Base-by-base conservation (phyloP, 2,329 filamentous ascomycete genomes). In the Paracoccidioides lutzii region DNA sequence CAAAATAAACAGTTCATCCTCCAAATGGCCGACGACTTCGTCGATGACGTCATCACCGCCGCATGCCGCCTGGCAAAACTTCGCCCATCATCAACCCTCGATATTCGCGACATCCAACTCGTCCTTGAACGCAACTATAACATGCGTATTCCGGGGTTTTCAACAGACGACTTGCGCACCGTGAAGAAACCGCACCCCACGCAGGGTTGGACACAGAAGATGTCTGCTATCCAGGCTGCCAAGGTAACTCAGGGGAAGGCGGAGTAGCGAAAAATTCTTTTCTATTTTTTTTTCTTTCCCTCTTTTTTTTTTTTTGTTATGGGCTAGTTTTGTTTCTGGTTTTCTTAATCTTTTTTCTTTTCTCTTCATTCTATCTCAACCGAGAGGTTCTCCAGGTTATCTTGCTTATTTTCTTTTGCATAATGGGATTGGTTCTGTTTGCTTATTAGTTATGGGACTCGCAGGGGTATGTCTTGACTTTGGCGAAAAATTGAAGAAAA, bases 1-100 rank as follows among this genome's bases (percentile, higher is more conserved):
- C 4, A n/a, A 46, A 46, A 46, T 33, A 22, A 28, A 30, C 63
- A 95, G 88, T 88, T 87, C 52, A 84, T 97, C 54, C 82, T 97
- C 51, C 84, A 83, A 66, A 82, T 96, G 64, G 90, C 91, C 15
- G 93, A 98, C 67, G 88, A 91, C 59, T 98, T 98, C 65, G 85
- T 98, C 57, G 93, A 98, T 71, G 88, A 86, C 62, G 87, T 98
- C 43, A 82, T 96, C 51, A 84, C 88, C 64, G 80, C 83, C 12
- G 90, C 93, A 14, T 97, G 91, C 74, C 85, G 87, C 64, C 85
- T 96, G 58, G 89, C 91, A 62, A 97, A 97, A 74, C 84, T 96
- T 61, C 88, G 93, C 53, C 88, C 90, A 5, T 91, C 88, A 43
- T 89, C 91, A 63, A 85, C 89, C 0, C 82, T 98, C 28, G 93